Base-by-base conservation (phyloP, 148 eudicot species). In the Agrostemma githago region DNA sequence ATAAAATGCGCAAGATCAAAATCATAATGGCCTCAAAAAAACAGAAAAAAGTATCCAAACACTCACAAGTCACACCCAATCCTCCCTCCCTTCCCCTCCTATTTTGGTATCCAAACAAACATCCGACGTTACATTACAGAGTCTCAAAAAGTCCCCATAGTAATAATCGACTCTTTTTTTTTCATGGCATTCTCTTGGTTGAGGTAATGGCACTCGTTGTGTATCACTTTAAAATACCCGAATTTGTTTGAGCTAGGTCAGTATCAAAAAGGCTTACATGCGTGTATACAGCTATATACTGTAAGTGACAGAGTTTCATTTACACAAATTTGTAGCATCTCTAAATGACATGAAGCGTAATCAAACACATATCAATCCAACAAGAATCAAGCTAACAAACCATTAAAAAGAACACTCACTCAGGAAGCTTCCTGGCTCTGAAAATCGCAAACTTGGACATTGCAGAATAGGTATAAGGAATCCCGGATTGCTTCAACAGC, bases 401-500 rank as follows among this genome's bases (percentile, higher is more conserved):
- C 44, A 8, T 3, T 43, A 66, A 66, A 58, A 37, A 73, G 40
- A 62, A 48, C 19, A 86, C 92, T 86, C 74, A 90, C 88, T 46
- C 43, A 16, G 93, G 93, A 82, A 90, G 80, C 75, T 86, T 82
- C 40, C 88, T 82, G 40, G 91, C 77, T 56, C 85, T 85, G 57
- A 90, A 92, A 74, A 88, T 84, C 1, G 93, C 97, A 72, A 87
- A 88, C 83, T 90, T 92, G 4, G 96, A 92, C 84, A 77, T 82
- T 21, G 76, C 82, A 0, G 97, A 90, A 63, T 89, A 84, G 3
- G 91, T 82, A 80, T 86, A 92, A 69, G 65, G 72, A 58, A 92
- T 79, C 79, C 83, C 93, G 78, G 89, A 87, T 79, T 86, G 81
- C 86, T 78, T 86, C 74, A 92, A 79, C 57, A 89, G 78, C 56